phyloP scores from a whole-genome alignment of 495 filamentous ascomycete species.

The Copromyces sp. region DNA sequence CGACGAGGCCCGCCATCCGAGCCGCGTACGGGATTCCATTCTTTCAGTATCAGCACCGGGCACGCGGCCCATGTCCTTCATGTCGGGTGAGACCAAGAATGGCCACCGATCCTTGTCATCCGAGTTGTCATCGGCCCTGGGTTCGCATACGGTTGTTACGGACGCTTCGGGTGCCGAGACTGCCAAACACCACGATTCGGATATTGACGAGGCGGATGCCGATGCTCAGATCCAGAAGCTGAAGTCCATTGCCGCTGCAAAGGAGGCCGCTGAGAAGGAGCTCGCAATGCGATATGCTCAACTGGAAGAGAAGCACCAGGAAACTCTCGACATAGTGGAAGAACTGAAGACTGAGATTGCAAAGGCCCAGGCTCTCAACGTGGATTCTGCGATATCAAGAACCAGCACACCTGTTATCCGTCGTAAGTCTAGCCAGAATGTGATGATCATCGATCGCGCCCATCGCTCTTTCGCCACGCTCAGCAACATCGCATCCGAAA shows the following conservation, averaged over 20 bases:
- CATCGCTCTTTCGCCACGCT: slow-evolving; percentile 86
- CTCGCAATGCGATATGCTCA: slow-evolving; percentile 70
- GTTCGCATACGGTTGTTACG: slow-evolving; percentile 58
- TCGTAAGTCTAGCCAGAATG: slow-evolving; percentile 86
- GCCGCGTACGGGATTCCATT: slow-evolving; percentile 39
- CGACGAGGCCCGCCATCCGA: slow-evolving; percentile 68
- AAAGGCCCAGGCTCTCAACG: slow-evolving; percentile 51
- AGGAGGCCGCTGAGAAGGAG: slow-evolving; percentile 59
- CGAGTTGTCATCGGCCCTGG: slow-evolving; percentile 90
- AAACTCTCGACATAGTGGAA: slow-evolving; percentile 75
- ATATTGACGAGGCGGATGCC: slow-evolving; percentile 24
- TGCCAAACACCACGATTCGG: slow-evolving; percentile 19
- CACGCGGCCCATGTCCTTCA: slow-evolving; percentile 79
- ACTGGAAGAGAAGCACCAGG: slow-evolving; percentile 69
- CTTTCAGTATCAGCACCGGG: slow-evolving; percentile 47
- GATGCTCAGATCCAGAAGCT: slow-evolving; percentile 60
- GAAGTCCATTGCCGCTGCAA: slow-evolving; percentile 59
- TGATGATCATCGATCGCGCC: slow-evolving; percentile 81
- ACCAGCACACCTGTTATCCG: slow-evolving; percentile 65
- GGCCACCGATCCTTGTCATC: slow-evolving; percentile 85
- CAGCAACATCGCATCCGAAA: slow-evolving; percentile 74
- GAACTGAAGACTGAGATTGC: slow-evolving; percentile 79
- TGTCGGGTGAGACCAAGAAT: slow-evolving; percentile 69
- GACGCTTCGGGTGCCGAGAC: slow-evolving; percentile 46
- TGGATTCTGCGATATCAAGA: slow-evolving; percentile 51